These are phyloP conservation scores for Anisodus acutangulus DNA, from an alignment of 257 asterid genomes.

Conservation along the genomic window DNA sequence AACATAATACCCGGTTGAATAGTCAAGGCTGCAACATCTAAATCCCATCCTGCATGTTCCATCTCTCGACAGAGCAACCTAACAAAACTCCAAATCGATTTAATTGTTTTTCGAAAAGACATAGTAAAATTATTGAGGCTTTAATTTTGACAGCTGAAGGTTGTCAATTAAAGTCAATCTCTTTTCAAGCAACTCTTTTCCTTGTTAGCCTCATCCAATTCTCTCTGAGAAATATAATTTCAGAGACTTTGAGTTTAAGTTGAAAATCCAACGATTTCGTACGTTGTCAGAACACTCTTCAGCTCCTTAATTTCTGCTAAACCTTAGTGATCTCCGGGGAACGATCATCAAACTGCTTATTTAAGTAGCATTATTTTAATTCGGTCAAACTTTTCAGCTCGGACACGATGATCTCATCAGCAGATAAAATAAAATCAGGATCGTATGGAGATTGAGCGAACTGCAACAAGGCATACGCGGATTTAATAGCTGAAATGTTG, in stretches of 20 bases:
- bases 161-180: slow-evolving; percentile 42
- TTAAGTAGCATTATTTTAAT: slow-evolving; percentile 56
- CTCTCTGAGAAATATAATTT: slow-evolving; percentile 68
- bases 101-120: slow-evolving; percentile 46
- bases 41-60: slow-evolving; percentile 75
- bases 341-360: slow-evolving; percentile 49
- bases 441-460: slow-evolving; percentile 5
- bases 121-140: slow-evolving; percentile 53
- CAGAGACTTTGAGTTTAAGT: slow-evolving; percentile 73
- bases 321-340: slow-evolving; percentile 55
- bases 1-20: slow-evolving; percentile 57
- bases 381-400: slow-evolving; percentile 67
- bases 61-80: slow-evolving; percentile 54
- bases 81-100: slow-evolving; percentile 52
- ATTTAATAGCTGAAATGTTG: not conserved
- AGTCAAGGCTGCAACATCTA: slow-evolving; percentile 60
- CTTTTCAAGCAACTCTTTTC: slow-evolving; percentile 64
- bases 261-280: slow-evolving; percentile 69
- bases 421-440: not conserved
- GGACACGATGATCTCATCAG: slow-evolving; percentile 41
- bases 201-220: slow-evolving; percentile 49
- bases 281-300: slow-evolving; percentile 54
- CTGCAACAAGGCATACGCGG: slow-evolving; percentile 11
- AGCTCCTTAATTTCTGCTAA: slow-evolving; percentile 65
- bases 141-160: slow-evolving; percentile 46